Percentiles rank a stretch among this genome's conserved stretches.
These are phyloP conservation scores for Leptomonas pyrrhocoris DNA, from an alignment of 208 protist species.

Conservation along the genomic window DNA sequence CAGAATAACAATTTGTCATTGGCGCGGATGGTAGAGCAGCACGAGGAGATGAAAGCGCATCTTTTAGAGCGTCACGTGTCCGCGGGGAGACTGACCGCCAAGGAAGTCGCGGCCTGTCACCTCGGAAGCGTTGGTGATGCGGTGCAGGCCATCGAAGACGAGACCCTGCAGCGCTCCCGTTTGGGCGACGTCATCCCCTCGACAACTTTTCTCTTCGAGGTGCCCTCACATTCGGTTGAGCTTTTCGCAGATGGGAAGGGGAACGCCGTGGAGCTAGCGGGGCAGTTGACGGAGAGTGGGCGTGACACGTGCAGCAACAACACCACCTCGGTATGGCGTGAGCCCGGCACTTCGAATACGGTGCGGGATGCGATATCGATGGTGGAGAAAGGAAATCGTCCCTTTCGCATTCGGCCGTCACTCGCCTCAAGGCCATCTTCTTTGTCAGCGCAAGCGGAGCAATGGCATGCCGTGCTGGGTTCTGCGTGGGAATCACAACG, in stretches of 20 bases:
- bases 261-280: background rate
- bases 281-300: background rate
- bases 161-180: constrained; percentile 9
- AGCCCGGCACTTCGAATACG: background rate
- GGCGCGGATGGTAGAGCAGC: constrained; percentile 58
- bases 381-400: background rate
- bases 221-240: background rate
- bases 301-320: background rate
- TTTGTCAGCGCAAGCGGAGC: background rate
- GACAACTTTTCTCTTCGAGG: constrained; percentile 17
- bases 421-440: constrained; percentile 2
- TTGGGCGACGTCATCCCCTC: constrained; percentile 8
- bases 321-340: background rate
- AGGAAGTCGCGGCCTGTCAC: constrained; percentile 44
- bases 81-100: constrained; percentile 37
- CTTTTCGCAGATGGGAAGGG: background rate
- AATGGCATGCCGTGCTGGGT: constrained; percentile 1
- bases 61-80: constrained; percentile 33
- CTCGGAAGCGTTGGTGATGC: constrained; percentile 21
- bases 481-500: background rate
- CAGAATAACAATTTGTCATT: constrained; percentile 75
- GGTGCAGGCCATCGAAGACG: background rate
- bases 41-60: constrained; percentile 59
- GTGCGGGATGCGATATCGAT: no score
- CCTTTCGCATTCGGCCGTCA: constrained; percentile 3